Evolutionary conservation across 495 filamentous ascomycete species (phyloP).

Genomic region (Penicillium antarcticum): DNA sequence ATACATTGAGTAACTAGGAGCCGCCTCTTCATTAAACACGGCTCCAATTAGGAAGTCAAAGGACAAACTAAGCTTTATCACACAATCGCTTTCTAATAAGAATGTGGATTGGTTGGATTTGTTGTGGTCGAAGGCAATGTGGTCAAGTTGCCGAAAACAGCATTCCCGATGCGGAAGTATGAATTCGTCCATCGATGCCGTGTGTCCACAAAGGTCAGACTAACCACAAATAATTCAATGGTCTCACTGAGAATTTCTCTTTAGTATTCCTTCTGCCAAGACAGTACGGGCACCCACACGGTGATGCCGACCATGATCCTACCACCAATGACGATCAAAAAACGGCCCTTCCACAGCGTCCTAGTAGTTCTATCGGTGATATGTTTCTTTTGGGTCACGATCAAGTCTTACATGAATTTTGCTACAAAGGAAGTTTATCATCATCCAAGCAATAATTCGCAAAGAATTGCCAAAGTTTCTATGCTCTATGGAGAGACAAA

Average conservation of each 20-base stretch:
- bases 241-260: neutral
- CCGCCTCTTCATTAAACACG: too few relatives aligned
- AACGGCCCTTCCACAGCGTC: neutral
- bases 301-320: neutral
- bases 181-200: too few relatives aligned
- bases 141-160: neutral
- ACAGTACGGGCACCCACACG: neutral
- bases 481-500: constrained; percentile 32
- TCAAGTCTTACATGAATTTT: neutral
- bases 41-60: too few relatives aligned
- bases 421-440: neutral
- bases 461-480: constrained; percentile 22
- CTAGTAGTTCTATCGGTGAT: neutral
- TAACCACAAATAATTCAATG: neutral
- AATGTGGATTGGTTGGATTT: neutral
- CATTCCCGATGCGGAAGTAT: constrained; percentile 2
- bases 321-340: neutral
- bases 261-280: neutral
- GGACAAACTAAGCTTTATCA: too few relatives aligned
- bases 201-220: too few relatives aligned
- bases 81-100: too few relatives aligned
- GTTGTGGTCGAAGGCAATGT: neutral
- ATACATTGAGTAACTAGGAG: too few relatives aligned
- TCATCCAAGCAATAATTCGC: neutral
- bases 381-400: neutral